A percentile compares a stretch with the other conserved stretches of the same genome.
Evolutionary conservation across 148 eudicot genomes (phyloP).

Genomic region (Chenopodium formosanum): DNA sequence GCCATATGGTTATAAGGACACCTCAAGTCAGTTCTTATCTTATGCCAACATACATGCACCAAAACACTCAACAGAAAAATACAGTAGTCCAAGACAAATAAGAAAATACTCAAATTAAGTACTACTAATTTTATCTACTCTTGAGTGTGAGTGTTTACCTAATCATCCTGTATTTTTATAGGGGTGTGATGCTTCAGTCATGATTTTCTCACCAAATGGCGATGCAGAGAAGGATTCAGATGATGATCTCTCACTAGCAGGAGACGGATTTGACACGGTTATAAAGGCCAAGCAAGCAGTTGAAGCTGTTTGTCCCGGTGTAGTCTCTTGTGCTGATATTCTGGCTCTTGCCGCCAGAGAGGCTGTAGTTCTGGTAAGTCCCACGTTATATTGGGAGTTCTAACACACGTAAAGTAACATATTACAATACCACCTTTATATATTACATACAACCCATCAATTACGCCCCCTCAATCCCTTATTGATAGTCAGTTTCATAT

Average conservation of each 20-base stretch:
- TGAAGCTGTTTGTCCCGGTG: background rate
- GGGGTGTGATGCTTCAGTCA: slow-evolving; percentile 86
- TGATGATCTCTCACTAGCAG: slow-evolving; percentile 64
- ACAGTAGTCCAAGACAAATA: background rate
- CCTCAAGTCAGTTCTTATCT: background rate
- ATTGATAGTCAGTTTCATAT: no score
- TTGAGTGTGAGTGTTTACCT: no score
- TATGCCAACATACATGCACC: background rate
- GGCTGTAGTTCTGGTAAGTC: background rate
- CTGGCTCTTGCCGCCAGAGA: background rate
- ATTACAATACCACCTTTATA: background rate
- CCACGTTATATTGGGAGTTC: no score
- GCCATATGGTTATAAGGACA: no score
- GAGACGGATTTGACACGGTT: slow-evolving; percentile 85
- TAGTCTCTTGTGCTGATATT: background rate
- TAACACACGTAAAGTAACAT: no score
- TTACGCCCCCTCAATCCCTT: background rate
- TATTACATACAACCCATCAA: background rate
- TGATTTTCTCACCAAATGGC: slow-evolving; percentile 57
- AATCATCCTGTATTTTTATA: slow-evolving; percentile 10
- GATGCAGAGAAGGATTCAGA: slow-evolving; percentile 75
- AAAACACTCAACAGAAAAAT: background rate
- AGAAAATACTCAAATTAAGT: background rate
- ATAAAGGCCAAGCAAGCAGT: slow-evolving; percentile 43
- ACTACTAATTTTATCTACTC: no score